Evolutionary conservation across 805 yeast genomes (phyloP).

Genomic region (Myxozyma geophila): DNA sequence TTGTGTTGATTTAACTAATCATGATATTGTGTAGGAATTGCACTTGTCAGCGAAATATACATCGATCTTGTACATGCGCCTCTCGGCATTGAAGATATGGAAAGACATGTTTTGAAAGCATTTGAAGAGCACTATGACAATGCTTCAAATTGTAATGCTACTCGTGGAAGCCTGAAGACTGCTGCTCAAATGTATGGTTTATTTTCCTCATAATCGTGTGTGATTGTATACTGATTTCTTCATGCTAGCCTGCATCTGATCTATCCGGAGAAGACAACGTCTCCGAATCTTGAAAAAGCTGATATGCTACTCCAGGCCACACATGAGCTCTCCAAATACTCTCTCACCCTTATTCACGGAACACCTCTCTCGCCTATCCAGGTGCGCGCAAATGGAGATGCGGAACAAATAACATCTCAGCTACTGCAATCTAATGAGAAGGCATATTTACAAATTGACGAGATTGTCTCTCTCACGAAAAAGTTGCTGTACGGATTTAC

Average conservation of each 20-base stretch:
- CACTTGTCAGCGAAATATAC: constrained; percentile 34
- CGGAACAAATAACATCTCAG: constrained; percentile 40
- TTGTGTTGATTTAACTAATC: neutral
- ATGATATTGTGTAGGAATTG: constrained; percentile 31
- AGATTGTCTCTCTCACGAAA: constrained; percentile 33
- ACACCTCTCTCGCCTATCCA: constrained; percentile 41
- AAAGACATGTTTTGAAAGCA: constrained; percentile 33
- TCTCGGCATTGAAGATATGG: constrained; percentile 24
- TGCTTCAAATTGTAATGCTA: constrained; percentile 50
- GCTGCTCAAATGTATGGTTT: constrained; percentile 42
- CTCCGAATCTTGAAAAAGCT: constrained; percentile 35
- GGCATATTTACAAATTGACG: constrained; percentile 41
- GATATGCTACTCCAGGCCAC: constrained; percentile 40
- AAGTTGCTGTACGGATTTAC: constrained; percentile 22
- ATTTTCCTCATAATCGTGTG: neutral
- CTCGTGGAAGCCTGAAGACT: constrained; percentile 49
- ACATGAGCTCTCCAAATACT: constrained; percentile 40
- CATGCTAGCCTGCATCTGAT: constrained; percentile 36
- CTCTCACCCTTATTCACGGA: constrained; percentile 42
- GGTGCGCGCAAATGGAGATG: constrained; percentile 36
- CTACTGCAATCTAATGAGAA: constrained; percentile 43
- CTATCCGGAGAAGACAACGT: constrained; percentile 10
- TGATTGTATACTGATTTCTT: neutral
- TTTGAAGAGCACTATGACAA: constrained; percentile 52
- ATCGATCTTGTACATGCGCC: constrained; percentile 28